Base-by-base conservation (phyloP, 192 early-diverging fungal genomes). In the Ambispora gerdemannii region DNA sequence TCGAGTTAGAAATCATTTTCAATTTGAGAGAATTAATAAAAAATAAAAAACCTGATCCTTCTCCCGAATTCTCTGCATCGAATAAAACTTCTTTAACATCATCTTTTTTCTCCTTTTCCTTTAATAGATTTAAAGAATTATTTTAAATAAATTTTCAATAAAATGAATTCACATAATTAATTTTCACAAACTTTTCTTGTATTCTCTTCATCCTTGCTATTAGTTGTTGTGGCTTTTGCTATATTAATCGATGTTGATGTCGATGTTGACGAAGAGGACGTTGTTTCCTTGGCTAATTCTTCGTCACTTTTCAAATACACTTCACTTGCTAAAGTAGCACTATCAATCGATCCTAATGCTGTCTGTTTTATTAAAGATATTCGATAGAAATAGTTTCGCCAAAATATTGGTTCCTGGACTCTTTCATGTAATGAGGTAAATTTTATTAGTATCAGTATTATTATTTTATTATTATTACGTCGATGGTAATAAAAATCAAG, bases 311-410 rank as follows among this genome's bases (percentile, higher is more conserved):
- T 72, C 3, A 25, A 35, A 4, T 63, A 33, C 19, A 71, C 75
- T 19, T 75, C 33, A 24, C 50, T 53, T 8, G 68, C 67, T 62
- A 72, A 52, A 34, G 72, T 63, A n/a, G 66, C 10, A 35, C n/a
- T 15, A 34, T 72, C 71, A 34, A 72, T 62, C 35, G 59, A 63
- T 6, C 76, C 70, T n/a, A 86, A 63, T 1, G 82, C 74, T 8
- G 80, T 69, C 36, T 86, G 81, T 38, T 86, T 86, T 27, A 84
- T 67, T 17, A 83, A 67, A 34, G 79, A 81, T 2, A 91, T 81
- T 17, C 87, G 80, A 74, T 88, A 91, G 74, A 91, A 91, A 65
- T 89, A 91, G 36, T 86, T 87, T 31, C 76, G 74, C 88, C 88
- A 91, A 72, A 91, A 91, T 22, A 61, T 73, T 8, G 74, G 74